Base-by-base conservation (phyloP, 768 basidiomycete genomes). In the Rickenella mellea region DNA sequence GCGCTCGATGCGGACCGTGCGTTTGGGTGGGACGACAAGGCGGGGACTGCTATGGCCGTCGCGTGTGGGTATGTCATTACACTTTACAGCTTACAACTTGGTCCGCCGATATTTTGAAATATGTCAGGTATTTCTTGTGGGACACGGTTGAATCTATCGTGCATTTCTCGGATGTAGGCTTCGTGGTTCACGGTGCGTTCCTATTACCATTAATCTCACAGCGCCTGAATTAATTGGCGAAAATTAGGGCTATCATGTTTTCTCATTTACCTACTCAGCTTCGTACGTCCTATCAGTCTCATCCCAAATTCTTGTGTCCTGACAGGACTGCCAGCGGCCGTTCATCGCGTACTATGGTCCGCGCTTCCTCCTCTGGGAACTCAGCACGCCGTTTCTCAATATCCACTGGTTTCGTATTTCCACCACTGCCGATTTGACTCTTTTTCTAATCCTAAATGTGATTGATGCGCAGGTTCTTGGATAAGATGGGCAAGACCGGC, bases 361-460 rank as follows among this genome's bases (percentile, higher is more conserved):
- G 2, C 71, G 85, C 12, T 92, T 83, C 62, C 63, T 93, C 24
- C 64, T 90, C 9, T 90, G 88, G 89, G 90, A 91, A 62, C 65
- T 76, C 63, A 84, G 80, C 64, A 93, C 90, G 0, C 74, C 90
- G 44, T 90, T 93, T 62, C 66, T 94, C 48, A 85, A 94, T 52
- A 76, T 86, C 42, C 87, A 92, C 48, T 91, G 88, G 88, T 89
- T 50, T 46, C 67, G 57, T 40, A 40, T 45, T 11, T 17, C 46
- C 48, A 22, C 33, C 20, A 14, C 8, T 28, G 7, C n/a, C 8
- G 3, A 11, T 39, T 32, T 29, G 8, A 6, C 2, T 27, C 9
- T 19, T 25, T 3, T 27, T 15, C 28, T 20, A 11, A 4, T 24
- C 27, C 42, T 22, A 30, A 4, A 7, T 24, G 20, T 40, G 19